Evolutionary conservation across 78 protist genomes (phyloP).

Genomic region (Speleostelium caveatum): DNA sequence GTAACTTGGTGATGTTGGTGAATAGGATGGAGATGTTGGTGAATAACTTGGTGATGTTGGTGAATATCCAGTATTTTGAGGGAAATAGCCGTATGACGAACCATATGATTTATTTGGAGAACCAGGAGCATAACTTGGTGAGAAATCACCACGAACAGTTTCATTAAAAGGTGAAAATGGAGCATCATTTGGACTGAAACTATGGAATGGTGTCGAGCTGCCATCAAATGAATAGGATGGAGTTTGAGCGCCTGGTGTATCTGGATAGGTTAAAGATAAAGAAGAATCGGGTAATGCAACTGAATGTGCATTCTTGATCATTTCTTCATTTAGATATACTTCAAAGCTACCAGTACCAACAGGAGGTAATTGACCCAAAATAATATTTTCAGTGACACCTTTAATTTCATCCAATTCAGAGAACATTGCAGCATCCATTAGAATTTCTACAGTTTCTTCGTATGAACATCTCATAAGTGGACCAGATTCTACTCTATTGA

Average conservation of each 20-base stretch:
- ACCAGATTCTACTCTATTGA: slow-evolving; percentile 94
- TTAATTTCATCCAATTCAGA: slow-evolving; percentile 83
- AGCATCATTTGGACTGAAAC: slow-evolving; percentile 77
- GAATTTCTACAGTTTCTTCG: slow-evolving; percentile 97
- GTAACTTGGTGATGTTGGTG: too few species aligned
- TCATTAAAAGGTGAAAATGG: slow-evolving; percentile 77
- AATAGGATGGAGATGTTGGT: too few species aligned
- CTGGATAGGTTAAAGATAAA: slow-evolving; percentile 69
- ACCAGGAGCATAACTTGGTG: slow-evolving; percentile 81
- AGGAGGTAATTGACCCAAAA: slow-evolving; percentile 96
- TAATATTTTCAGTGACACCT: slow-evolving; percentile 98
- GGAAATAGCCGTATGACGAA: slow-evolving; percentile 66
- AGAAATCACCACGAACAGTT: slow-evolving; percentile 82
- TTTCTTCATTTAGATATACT: slow-evolving; percentile 67
- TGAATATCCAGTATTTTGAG: slow-evolving; percentile 89
- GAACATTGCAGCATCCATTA: slow-evolving; percentile 96
- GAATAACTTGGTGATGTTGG: too few species aligned
- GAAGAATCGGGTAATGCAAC: slow-evolving; percentile 75
- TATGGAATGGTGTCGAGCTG: slow-evolving; percentile 87
- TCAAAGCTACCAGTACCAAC: slow-evolving; percentile 97
- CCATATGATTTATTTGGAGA: slow-evolving; percentile 85
- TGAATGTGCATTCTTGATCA: slow-evolving; percentile 60
- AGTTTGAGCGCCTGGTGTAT: slow-evolving; percentile 87
- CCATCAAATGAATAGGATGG: slow-evolving; percentile 88
- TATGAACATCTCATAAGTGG: slow-evolving; percentile 98